These are phyloP conservation scores for Lentinula guzmanii DNA, from an alignment of 768 basidiomycete species.

Conservation along the genomic window DNA sequence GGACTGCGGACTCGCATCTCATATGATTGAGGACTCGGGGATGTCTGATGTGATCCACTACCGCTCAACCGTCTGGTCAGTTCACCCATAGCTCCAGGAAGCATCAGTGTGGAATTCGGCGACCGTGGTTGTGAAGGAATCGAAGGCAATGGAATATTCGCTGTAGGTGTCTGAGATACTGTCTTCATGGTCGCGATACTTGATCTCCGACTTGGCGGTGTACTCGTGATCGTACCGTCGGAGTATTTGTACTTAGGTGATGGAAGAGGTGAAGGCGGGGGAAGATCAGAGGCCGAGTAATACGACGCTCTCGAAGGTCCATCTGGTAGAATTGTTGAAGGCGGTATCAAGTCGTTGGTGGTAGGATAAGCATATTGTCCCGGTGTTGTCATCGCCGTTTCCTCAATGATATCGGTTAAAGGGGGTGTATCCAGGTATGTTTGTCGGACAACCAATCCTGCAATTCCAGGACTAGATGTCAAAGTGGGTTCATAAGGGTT, in stretches of 20 bases:
- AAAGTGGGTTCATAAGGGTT: conserved; percentile 44
- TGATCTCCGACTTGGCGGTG: conserved; percentile 34
- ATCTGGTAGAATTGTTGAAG: conserved; percentile 3
- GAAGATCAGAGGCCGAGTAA: conserved; percentile 66
- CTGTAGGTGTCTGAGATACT: background rate
- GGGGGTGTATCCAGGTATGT: conserved; percentile 44
- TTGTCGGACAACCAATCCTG: conserved; percentile 33
- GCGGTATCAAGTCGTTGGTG: conserved; percentile 5
- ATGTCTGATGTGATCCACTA: conserved; percentile 7
- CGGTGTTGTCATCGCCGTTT: background rate
- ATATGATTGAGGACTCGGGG: conserved; percentile 19
- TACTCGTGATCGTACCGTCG: conserved; percentile 38
- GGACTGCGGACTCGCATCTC: conserved; percentile 34
- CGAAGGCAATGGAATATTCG: background rate
- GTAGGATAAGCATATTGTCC: conserved; percentile 15
- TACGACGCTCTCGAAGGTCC: conserved; percentile 46
- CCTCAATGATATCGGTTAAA: conserved; percentile 20
- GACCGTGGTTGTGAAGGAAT: conserved; percentile 17
- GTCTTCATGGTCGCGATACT: conserved; percentile 23
- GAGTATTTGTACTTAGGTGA: conserved; percentile 42
- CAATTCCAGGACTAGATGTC: conserved; percentile 23
- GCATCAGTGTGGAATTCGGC: conserved; percentile 13
- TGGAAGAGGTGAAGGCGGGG: conserved; percentile 55
- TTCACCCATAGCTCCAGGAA: conserved; percentile 2
- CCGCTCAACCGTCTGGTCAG: conserved; percentile 5